Percentiles rank a stretch among this genome's conserved stretches.
phyloP scores from a whole-genome alignment of 805 yeast species.

The Naumovozyma castellii region DNA sequence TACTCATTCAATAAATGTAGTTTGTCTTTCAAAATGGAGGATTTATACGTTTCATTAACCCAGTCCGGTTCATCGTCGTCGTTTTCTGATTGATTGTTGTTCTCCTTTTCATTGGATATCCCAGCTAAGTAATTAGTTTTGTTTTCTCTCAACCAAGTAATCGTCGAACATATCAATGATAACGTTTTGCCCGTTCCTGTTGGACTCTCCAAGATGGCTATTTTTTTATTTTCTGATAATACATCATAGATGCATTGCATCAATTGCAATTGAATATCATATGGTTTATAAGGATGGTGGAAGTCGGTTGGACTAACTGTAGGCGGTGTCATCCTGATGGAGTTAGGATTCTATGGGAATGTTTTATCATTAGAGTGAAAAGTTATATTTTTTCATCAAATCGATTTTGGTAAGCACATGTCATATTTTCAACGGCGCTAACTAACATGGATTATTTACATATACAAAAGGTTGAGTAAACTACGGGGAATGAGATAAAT shows the following conservation, averaged over 20 bases:
- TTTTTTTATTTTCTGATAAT: constrained; percentile 39
- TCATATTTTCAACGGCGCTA: no score
- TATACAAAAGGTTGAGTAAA: no score
- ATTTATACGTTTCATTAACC: constrained; percentile 40
- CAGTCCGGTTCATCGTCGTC: constrained; percentile 61
- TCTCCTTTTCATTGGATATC: constrained; percentile 11
- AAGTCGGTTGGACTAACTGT: constrained; percentile 10
- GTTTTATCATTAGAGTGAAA: not conserved
- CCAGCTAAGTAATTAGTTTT: constrained; percentile 23
- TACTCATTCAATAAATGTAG: constrained; percentile 24
- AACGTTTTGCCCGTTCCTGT: constrained; percentile 93
- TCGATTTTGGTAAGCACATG: no score
- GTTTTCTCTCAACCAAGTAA: constrained; percentile 68
- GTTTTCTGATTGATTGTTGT: constrained; percentile 18
- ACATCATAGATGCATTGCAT: constrained; percentile 69
- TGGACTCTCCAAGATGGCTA: constrained; percentile 85
- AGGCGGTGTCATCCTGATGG: not conserved
- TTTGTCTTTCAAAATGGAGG: constrained; percentile 19
- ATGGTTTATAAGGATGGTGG: constrained; percentile 76
- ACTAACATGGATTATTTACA: no score
- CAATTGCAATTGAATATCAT: constrained; percentile 63
- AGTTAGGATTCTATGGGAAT: no score
- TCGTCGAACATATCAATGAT: constrained; percentile 72
- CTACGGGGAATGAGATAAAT: no score
- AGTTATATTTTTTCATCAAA: no score